Percentiles rank a stretch among this genome's conserved stretches.
Conservation (phyloP, 2,329 filamentous ascomycete species). For the Fusarium miscanthi region DNA sequence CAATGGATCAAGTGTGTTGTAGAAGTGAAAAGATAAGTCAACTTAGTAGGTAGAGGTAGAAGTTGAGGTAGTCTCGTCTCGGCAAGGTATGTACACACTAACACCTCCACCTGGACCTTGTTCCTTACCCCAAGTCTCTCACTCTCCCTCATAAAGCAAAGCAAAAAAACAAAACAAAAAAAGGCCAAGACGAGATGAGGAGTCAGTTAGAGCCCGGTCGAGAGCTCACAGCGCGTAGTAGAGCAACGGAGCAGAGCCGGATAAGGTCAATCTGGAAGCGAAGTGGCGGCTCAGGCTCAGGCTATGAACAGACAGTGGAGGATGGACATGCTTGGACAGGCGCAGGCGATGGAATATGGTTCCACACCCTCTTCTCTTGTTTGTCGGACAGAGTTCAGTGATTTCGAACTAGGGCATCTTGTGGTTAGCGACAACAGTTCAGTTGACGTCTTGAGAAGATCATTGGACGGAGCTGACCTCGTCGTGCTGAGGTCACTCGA, state of each 20-base stretch:
- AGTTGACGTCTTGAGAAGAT: constrained; percentile 9
- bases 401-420: constrained; percentile 5
- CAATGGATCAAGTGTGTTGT: constrained; percentile 23
- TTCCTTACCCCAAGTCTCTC: constrained; percentile 11
- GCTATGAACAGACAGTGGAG: background rate
- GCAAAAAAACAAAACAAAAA: background rate
- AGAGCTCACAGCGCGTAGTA: constrained; percentile 20
- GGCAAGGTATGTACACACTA: constrained; percentile 9
- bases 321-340: background rate
- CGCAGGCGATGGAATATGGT: constrained; percentile 39
- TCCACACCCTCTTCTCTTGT: constrained; percentile 40
- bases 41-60: background rate
- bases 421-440: constrained; percentile 11
- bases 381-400: constrained; percentile 13
- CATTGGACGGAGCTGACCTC: constrained; percentile 9
- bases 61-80: background rate
- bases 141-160: background rate
- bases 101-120: constrained; percentile 24
- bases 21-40: constrained; percentile 14
- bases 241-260: constrained; percentile 20
- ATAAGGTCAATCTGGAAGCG: constrained; percentile 33
- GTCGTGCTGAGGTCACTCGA: constrained; percentile 9
- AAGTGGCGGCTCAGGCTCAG: constrained; percentile 40
- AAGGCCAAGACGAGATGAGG: constrained; percentile 6
- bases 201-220: constrained; percentile 21